phyloP scores from a whole-genome alignment of 192 early-diverging fungal genomes.

The Linnemannia zychae region DNA sequence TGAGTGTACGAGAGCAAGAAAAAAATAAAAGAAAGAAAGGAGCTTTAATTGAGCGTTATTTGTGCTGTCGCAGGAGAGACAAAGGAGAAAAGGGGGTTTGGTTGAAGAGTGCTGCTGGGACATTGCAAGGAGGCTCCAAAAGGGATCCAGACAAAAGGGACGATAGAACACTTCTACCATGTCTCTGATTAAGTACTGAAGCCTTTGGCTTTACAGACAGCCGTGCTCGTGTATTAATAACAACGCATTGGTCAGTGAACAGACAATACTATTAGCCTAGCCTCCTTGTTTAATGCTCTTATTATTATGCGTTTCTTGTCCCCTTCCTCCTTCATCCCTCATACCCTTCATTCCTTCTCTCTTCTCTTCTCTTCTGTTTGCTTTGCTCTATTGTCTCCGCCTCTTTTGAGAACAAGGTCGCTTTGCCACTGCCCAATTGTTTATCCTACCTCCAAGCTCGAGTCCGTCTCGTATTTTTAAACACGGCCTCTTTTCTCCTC shows the following conservation, averaged over 20 bases:
- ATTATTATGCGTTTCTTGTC: neutral
- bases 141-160: neutral
- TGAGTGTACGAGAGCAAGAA: neutral
- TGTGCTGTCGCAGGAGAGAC: neutral
- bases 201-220: too few relatives aligned
- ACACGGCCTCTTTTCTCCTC: neutral
- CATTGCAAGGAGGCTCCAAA: neutral
- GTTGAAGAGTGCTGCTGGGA: neutral
- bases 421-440: neutral
- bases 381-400: neutral
- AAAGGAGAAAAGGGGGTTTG: neutral
- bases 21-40: neutral
- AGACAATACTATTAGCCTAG: too few relatives aligned
- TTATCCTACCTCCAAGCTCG: too few relatives aligned
- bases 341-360: neutral
- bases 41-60: neutral
- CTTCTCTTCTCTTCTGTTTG: neutral
- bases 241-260: too few relatives aligned
- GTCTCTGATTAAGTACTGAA: too few relatives aligned
- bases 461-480: neutral
- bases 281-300: neutral
- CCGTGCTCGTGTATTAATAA: neutral
- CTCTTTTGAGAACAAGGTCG: too few relatives aligned
- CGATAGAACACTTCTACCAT: too few relatives aligned
- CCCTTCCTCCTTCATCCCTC: neutral